A percentile compares a stretch with the other conserved stretches of the same genome.
phyloP scores from a whole-genome alignment of 257 asterid species.

The Plantago ovata region DNA sequence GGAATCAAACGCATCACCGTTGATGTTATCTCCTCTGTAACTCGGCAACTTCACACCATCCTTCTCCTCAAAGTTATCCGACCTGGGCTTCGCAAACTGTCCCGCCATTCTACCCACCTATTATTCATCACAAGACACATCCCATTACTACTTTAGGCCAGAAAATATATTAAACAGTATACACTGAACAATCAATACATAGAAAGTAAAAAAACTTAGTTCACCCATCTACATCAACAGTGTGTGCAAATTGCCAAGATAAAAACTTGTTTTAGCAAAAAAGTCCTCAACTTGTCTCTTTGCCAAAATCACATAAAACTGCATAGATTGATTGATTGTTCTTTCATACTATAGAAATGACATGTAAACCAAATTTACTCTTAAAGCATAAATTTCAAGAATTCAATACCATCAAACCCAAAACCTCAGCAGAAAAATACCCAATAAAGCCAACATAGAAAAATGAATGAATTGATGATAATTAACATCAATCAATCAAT shows the following conservation, averaged over 20 bases:
- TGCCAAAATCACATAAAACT: neutral
- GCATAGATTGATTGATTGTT: too few relatives aligned
- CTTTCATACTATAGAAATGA: too few relatives aligned
- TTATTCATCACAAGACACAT: neutral
- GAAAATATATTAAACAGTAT: neutral
- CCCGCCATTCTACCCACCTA: constrained; percentile 96
- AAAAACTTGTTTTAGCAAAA: too few relatives aligned
- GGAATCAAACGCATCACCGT: constrained; percentile 62
- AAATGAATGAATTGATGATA: neutral
- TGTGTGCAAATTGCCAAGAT: too few relatives aligned
- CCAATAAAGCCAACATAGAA: neutral
- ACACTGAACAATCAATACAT: neutral
- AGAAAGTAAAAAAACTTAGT: neutral
- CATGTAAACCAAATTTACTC: too few relatives aligned
- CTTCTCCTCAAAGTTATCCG: constrained; percentile 65
- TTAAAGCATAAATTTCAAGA: too few relatives aligned
- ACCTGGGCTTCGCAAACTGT: constrained; percentile 84
- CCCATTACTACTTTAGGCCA: neutral
- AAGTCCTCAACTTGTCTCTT: too few relatives aligned
- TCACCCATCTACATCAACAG: neutral
- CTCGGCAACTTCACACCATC: constrained; percentile 76
- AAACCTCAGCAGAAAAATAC: too few relatives aligned
- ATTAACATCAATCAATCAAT: neutral
- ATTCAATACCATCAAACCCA: too few relatives aligned
- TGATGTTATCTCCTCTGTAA: constrained; percentile 81